Evolutionary conservation across 306 rosid species (phyloP).

Genomic region (Quercus aquifolioides): DNA sequence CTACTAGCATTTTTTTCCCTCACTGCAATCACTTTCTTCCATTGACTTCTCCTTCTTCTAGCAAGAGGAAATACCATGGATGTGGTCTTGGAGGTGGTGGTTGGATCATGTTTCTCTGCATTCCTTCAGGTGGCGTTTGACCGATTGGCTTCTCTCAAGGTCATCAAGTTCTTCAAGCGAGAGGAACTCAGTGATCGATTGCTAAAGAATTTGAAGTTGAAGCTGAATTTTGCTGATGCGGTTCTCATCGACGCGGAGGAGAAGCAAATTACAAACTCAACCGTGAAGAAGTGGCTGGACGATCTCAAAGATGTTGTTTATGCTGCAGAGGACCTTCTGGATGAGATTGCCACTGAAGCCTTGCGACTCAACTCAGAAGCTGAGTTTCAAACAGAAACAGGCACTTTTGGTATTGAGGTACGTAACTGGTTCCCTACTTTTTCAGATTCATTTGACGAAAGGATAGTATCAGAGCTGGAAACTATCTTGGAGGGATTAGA

Average conservation of each 20-base stretch:
- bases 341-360: neutral
- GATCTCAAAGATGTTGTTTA: neutral
- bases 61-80: no score
- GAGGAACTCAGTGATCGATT: neutral
- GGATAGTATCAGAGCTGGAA: neutral
- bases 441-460: neutral
- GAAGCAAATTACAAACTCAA: neutral
- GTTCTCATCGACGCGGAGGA: conserved; percentile 23
- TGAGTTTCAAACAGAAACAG: neutral
- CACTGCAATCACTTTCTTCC: no score
- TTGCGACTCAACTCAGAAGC: no score
- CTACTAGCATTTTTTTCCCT: no score
- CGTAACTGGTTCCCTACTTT: neutral
- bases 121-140: conserved; percentile 19
- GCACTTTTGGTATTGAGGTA: neutral
- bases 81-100: no score
- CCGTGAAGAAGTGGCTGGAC: conserved; percentile 9
- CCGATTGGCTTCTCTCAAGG: conserved; percentile 4
- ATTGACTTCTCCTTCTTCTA: no score
- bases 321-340: neutral
- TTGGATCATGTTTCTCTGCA: no score
- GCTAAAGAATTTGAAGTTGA: neutral
- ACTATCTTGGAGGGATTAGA: neutral
- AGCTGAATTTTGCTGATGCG: neutral
- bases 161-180: neutral